A percentile compares a stretch with the other conserved stretches of the same genome.
Conservation (phyloP, 306 rosid species). For the Benincasa hispida region DNA sequence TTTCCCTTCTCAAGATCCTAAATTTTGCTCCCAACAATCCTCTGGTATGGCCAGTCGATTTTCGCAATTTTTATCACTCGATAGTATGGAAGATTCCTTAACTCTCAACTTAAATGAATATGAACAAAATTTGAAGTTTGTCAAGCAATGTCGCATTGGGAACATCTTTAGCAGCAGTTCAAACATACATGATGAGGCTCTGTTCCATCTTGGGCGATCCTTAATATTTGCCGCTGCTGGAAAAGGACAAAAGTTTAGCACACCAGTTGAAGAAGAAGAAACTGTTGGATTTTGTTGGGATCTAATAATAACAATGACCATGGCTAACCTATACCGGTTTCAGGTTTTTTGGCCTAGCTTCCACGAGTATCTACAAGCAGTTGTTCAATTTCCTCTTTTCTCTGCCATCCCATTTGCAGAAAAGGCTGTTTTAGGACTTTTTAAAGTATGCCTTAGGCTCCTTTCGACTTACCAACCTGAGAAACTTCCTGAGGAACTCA, state of each 20-base stretch:
- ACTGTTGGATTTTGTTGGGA: conserved; percentile 92
- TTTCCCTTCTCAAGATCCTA: conserved; percentile 33
- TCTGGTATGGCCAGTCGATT: conserved; percentile 34
- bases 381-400: conserved; percentile 75
- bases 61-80: conserved; percentile 44
- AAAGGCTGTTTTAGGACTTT: conserved; percentile 56
- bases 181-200: conserved; percentile 48
- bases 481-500: conserved; percentile 53
- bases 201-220: conserved; percentile 62
- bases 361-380: conserved; percentile 54
- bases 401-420: conserved; percentile 79
- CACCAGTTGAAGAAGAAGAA: conserved; percentile 88
- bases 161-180: conserved; percentile 51
- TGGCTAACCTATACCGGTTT: conserved; percentile 50
- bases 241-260: conserved; percentile 86
- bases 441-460: conserved; percentile 45
- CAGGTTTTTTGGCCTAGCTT: conserved; percentile 58
- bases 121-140: conserved; percentile 72
- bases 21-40: conserved; percentile 26
- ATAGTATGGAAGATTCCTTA: conserved; percentile 44
- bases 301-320: conserved; percentile 38
- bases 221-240: conserved; percentile 82
- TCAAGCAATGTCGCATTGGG: conserved; percentile 66
- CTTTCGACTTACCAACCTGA: conserved; percentile 38
- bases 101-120: conserved; percentile 54